Percentiles rank a stretch among this genome's conserved stretches.
phyloP scores from a whole-genome alignment of 345 rosid species.

The Acer yangbiense region DNA sequence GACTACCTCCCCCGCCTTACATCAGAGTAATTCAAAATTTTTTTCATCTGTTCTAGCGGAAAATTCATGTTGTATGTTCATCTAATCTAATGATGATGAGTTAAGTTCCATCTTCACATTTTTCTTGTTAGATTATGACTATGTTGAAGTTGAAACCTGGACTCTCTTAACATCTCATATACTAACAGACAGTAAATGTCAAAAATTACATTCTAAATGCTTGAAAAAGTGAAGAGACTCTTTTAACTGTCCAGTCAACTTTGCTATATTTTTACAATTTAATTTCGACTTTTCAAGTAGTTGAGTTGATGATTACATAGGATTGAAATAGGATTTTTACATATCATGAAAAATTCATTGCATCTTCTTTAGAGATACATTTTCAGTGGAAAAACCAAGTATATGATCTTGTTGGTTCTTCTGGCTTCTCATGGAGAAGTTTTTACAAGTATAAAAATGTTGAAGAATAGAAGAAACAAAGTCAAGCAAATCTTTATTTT shows the following conservation, averaged over 20 bases:
- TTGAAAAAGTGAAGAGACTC: background rate
- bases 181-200: conserved; percentile 25
- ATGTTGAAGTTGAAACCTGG: conserved; percentile 2
- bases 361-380: too few relatives aligned
- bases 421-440: too few relatives aligned
- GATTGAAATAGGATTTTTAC: background rate
- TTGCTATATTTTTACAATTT: too few relatives aligned
- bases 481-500: too few relatives aligned
- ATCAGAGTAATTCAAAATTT: conserved; percentile 13
- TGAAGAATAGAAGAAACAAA: background rate
- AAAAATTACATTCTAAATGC: conserved; percentile 13
- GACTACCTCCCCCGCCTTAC: background rate
- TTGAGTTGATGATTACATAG: background rate
- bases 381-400: too few relatives aligned
- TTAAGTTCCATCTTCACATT: conserved; percentile 3
- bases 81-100: conserved; percentile 39
- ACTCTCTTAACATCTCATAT: conserved; percentile 7
- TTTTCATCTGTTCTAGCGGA: background rate
- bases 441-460: background rate
- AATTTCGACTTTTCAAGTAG: background rate
- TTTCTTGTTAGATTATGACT: background rate
- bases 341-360: background rate
- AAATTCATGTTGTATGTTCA: conserved; percentile 28
- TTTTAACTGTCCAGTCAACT: too few relatives aligned
- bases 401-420: too few relatives aligned